Evolutionary conservation across 352 stramenopile species (phyloP).

Genomic region (Phytophthora palmivora): DNA sequence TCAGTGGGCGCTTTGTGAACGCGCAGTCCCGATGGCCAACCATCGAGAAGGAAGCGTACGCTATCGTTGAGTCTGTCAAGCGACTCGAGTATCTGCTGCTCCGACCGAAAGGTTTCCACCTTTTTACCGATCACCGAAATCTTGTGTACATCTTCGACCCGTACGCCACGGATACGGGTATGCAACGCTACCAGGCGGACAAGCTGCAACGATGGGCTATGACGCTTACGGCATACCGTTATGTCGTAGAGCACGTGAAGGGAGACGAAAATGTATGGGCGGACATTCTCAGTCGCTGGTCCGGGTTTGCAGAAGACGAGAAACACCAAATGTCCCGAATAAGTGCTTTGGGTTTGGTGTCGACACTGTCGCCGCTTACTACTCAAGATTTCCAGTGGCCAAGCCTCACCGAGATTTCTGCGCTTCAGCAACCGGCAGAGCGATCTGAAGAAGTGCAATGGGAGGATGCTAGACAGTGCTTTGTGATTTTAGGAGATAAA

Average conservation of each 20-base stretch:
- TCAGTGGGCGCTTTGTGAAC: conserved; percentile 9
- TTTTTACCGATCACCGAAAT: conserved; percentile 31
- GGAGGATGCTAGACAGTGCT: background rate
- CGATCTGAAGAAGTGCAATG: background rate
- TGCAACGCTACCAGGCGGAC: conserved; percentile 11
- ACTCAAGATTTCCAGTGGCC: no score
- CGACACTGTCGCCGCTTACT: background rate
- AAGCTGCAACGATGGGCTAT: conserved; percentile 32
- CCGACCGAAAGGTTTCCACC: conserved; percentile 9
- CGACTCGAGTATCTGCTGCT: conserved; percentile 21
- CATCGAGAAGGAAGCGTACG: no score
- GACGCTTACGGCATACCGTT: conserved; percentile 17
- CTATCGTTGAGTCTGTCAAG: background rate
- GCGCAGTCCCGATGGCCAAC: background rate
- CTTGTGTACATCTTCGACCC: conserved; percentile 24
- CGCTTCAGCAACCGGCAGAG: background rate
- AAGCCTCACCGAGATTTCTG: no score
- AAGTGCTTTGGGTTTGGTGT: background rate
- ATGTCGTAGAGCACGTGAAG: conserved; percentile 30
- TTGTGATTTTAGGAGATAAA: background rate
- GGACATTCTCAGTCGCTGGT: conserved; percentile 12
- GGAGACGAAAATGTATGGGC: conserved; percentile 18
- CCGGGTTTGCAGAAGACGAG: background rate
- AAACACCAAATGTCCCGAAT: no score
- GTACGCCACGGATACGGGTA: background rate